Evolutionary conservation across 1,139 yeast species (phyloP), one percentile per base, ranked within the genome.

Genomic region (Lodderomyces margitis): DNA sequence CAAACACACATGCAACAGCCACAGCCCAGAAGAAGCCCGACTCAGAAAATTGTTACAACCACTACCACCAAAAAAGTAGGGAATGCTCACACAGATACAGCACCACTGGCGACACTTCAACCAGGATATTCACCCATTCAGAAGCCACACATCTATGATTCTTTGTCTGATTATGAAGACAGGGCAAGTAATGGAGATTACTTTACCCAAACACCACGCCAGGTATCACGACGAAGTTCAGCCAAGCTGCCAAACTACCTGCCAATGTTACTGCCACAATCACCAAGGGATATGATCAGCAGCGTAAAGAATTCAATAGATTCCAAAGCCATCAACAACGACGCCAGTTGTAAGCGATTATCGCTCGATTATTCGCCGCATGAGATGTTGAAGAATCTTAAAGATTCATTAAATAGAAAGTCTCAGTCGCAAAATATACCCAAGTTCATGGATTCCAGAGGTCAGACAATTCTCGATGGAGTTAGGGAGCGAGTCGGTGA

Each of bases 331-430:
- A 43, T 48, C 2, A 49, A 48, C 7, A 51, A 52, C 30, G 54
- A 53, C 42, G 45, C 57, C 2, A 38, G 45, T 2, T 36, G 42
- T 3, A 54, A 54, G 33, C 45, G 64, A 38, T 36, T 53, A 23
- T 56, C 63, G 1, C 43, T 52, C 1, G 55, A 51, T 16, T 55
- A 54, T 34, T 52, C 61, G 15, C 66, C 67, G 1, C 55, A 54
- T 20, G 66, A 62, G 35, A 63, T 64, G 69, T 47, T 64, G 10
- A 55, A 49, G 27, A 52, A 46, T 32, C 46, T 64, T 11, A 56
- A 57, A 38, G 49, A 50, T 14, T 59, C 68, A 2, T 56, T 64
- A 14, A 56, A 56, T 39, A 54, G 61, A 2, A 62, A 58, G 42
- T 49, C 50, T 14, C 42, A 53, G 21, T 17, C 44, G 4, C 47